Percentiles rank a stretch among this genome's conserved stretches.
Evolutionary conservation across 495 filamentous ascomycete species (phyloP).

Genomic region (Chaetomium fimeti): DNA sequence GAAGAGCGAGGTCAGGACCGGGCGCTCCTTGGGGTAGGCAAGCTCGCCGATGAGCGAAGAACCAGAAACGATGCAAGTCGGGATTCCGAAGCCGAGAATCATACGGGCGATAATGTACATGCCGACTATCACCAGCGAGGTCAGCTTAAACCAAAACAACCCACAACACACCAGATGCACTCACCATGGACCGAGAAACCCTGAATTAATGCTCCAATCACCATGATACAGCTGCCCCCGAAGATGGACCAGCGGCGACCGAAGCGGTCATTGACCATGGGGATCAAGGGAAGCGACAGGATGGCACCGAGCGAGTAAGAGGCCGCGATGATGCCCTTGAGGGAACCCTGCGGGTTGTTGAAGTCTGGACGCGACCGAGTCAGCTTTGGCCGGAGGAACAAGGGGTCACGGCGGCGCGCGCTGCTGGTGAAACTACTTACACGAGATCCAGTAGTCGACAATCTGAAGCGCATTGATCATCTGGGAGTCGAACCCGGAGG

Average conservation of each 20-base stretch:
- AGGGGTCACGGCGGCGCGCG: too few species aligned
- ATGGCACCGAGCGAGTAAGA: slow-evolving; percentile 50
- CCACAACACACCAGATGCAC: background rate
- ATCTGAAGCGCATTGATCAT: slow-evolving; percentile 70
- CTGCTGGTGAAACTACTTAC: slow-evolving; percentile 33
- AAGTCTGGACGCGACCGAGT: slow-evolving; percentile 9
- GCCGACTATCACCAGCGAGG: slow-evolving; percentile 32
- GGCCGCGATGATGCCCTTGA: slow-evolving; percentile 31
- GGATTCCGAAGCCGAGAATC: slow-evolving; percentile 64
- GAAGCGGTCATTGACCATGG: slow-evolving; percentile 44
- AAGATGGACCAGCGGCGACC: slow-evolving; percentile 46
- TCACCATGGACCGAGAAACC: slow-evolving; percentile 26
- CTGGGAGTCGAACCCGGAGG: slow-evolving; percentile 68
- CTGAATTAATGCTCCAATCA: slow-evolving; percentile 50
- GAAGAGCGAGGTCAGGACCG: slow-evolving; percentile 66
- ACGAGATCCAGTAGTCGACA: slow-evolving; percentile 53
- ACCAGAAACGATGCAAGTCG: slow-evolving; percentile 63
- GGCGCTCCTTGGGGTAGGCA: slow-evolving; percentile 63
- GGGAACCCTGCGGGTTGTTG: background rate
- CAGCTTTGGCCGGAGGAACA: background rate
- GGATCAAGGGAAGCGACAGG: slow-evolving; percentile 49
- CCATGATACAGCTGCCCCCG: slow-evolving; percentile 50
- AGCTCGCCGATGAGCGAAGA: slow-evolving; percentile 65
- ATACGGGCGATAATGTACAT: slow-evolving; percentile 68
- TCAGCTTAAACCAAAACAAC: background rate